These are phyloP conservation scores for Candida sonorensis DNA, from an alignment of 805 yeast genomes.

Conservation along the genomic window DNA sequence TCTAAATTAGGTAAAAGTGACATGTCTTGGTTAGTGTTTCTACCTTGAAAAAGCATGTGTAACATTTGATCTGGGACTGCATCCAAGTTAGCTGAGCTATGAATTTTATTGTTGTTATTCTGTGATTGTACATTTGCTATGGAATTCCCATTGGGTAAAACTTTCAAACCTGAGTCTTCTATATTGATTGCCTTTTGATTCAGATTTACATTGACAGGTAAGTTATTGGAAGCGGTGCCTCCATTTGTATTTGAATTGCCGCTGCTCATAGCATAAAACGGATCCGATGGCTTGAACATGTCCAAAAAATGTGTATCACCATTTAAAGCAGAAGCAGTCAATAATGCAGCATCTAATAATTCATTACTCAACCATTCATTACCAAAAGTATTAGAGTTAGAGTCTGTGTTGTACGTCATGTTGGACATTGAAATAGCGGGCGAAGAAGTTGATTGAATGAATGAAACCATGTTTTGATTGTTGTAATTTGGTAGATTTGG, in stretches of 20 bases:
- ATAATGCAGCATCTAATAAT: constrained; percentile 60
- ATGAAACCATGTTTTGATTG: constrained; percentile 2
- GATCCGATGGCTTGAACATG: constrained; percentile 31
- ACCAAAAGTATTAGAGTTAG: constrained; percentile 25
- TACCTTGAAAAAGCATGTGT: constrained; percentile 46
- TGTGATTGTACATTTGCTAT: too few relatives aligned
- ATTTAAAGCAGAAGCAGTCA: constrained; percentile 66
- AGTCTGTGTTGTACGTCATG: not conserved
- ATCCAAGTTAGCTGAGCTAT: constrained; percentile 14
- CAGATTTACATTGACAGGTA: not conserved
- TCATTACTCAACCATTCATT: constrained; percentile 69
- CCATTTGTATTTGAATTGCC: not conserved
- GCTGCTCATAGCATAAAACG: constrained; percentile 9
- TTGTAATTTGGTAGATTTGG: not conserved
- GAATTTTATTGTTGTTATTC: too few relatives aligned
- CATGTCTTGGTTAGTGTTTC: constrained; percentile 14
- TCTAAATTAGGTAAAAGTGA: not conserved
- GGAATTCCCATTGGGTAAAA: too few relatives aligned
- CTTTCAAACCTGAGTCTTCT: not conserved
- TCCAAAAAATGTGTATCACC: constrained; percentile 56
- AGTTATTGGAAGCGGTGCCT: not conserved
- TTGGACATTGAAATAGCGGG: constrained; percentile 1
- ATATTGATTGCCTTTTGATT: not conserved
- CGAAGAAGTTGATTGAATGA: not conserved
- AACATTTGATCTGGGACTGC: constrained; percentile 38